Percentiles rank a stretch among this genome's conserved stretches.
These are phyloP conservation scores for Groenewaldozyma auringiensis DNA, from an alignment of 1,139 yeast genomes.

Conservation along the genomic window DNA sequence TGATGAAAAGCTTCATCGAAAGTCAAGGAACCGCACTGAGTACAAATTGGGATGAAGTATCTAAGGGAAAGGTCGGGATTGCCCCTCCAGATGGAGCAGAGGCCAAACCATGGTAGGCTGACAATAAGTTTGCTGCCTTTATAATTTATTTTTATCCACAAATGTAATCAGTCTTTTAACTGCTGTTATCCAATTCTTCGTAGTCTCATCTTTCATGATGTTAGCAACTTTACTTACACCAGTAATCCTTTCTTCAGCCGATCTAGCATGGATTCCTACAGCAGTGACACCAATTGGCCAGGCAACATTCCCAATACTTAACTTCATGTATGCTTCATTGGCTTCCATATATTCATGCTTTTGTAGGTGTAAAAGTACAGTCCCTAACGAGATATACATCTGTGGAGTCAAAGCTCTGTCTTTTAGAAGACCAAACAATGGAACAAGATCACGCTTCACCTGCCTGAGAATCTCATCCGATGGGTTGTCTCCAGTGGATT, in stretches of 20 bases:
- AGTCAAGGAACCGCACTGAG: conserved; percentile 91
- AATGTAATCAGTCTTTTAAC: conserved; percentile 63
- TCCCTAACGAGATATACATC: conserved; percentile 50
- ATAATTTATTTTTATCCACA: conserved; percentile 32
- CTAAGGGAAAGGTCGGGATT: conserved; percentile 55
- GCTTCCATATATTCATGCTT: conserved; percentile 46
- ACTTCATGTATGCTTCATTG: conserved; percentile 60
- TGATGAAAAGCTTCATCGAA: conserved; percentile 95
- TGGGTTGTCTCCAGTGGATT: conserved; percentile 1
- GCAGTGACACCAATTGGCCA: conserved; percentile 87
- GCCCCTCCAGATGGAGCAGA: conserved; percentile 61
- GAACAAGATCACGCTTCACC: conserved; percentile 54
- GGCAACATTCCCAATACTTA: conserved; percentile 81
- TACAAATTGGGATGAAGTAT: conserved; percentile 92
- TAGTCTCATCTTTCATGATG: conserved; percentile 69
- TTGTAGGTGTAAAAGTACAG: conserved; percentile 57
- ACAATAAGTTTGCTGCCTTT: conserved; percentile 5
- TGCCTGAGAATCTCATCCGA: conserved; percentile 35
- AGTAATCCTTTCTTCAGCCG: conserved; percentile 44
- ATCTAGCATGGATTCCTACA: conserved; percentile 73
- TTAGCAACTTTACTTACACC: conserved; percentile 44
- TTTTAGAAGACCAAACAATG: conserved; percentile 53
- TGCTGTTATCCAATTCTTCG: conserved; percentile 71
- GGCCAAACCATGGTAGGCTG: conserved; percentile 31
- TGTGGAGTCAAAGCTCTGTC: conserved; percentile 38